Evolutionary conservation across 306 rosid genomes (phyloP), one percentile per base, ranked within the genome.

Genomic region (Trifolium fragiferum): DNA sequence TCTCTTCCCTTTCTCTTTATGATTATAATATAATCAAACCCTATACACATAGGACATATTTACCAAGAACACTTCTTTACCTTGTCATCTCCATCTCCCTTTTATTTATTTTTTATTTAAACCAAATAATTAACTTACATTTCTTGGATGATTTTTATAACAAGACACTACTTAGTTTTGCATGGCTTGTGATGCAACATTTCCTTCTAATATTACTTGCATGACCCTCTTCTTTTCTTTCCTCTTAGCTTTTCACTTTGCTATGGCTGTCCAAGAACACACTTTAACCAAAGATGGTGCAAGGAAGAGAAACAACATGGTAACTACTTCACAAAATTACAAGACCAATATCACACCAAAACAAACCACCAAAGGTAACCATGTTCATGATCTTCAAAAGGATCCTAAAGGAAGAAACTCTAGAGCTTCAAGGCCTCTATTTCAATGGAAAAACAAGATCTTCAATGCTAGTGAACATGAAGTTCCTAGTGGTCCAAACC

Each of bases 401-500:
- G 75, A 33, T 53, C 46, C 47, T 72, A 66, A 77, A 43, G 78
- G 77, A 76, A 63, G 72, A 25, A 64, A 40, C n/a, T 59, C 73
- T 77, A 35, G 55, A 61, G 80, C 57, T 75, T 70, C 78, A 10
- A 44, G 72, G 25, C 76, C 82, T 67, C 75, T 82, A 16, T 58
- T 81, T 76, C 79, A 82, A 53, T 66, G 90, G 91, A 50, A 81
- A 73, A 77, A 81, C 61, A 80, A 66, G 80, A 80, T 71, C 78
- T 88, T 87, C 82, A 84, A 80, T 74, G 88, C 76, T 0, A 76
- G 86, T 82, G 86, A 74, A 51, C 96, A 90, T 84, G 93, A 90
- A 84, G 96, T 92, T 10, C 97, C 97, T 35, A 92, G 97, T 78
- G 97, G 97, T 78, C 97, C 97, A 41, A 92, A 90, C 61, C 97